phyloP scores from a whole-genome alignment of 345 rosid species.

The Citrus mangshanensis region DNA sequence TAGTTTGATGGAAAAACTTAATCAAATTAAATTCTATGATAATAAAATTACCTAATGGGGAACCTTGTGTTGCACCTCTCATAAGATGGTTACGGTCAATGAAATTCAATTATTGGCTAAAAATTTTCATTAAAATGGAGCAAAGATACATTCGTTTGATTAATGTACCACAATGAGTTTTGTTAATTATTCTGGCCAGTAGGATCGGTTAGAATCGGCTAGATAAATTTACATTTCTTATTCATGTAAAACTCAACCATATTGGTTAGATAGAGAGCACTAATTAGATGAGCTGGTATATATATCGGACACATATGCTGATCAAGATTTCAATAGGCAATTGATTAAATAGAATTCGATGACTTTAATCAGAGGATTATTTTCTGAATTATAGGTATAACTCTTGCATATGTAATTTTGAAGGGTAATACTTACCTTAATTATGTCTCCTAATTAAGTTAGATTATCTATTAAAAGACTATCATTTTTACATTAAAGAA shows the following conservation, averaged over 20 bases:
- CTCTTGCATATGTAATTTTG: too few relatives aligned
- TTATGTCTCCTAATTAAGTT: too few relatives aligned
- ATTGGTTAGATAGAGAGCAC: too few relatives aligned
- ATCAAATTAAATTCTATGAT: not conserved
- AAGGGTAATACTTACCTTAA: too few relatives aligned
- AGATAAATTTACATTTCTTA: not conserved
- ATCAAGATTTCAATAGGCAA: not conserved
- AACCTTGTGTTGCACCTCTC: not conserved
- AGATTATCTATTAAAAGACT: too few relatives aligned
- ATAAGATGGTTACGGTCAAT: not conserved
- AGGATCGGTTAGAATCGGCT: not conserved
- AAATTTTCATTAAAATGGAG: not conserved
- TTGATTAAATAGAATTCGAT: too few relatives aligned
- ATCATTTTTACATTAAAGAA: too few relatives aligned
- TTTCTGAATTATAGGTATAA: too few relatives aligned
- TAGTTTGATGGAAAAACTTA: not conserved
- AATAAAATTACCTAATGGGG: not conserved
- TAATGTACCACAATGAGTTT: not conserved
- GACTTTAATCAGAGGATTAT: too few relatives aligned
- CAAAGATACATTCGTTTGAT: not conserved
- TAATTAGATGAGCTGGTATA: not conserved
- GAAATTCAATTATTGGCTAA: not conserved
- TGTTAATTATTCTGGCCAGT: not conserved
- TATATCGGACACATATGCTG: not conserved
- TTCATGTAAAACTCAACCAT: not conserved